Base-by-base conservation (phyloP, 371 early-diverging fungal species). In the Mucor mucedo region DNA sequence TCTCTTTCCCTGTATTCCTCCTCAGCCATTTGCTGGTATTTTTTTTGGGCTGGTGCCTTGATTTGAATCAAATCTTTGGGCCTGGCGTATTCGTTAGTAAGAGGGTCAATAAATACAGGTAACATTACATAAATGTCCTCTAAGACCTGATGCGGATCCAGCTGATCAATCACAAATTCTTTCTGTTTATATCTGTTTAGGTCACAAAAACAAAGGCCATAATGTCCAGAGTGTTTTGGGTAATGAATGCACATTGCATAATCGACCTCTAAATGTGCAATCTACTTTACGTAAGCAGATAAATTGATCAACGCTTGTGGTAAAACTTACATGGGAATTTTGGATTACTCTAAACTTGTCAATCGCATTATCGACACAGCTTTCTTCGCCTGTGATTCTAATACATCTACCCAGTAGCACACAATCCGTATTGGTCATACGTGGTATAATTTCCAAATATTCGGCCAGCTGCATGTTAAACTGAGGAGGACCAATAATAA, bases 241-340 rank as follows among this genome's bases (percentile, higher is more conserved):
- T 80, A 77, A 66, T 79, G 78, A 13, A 83, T 65, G 16, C 80
- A 75, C 5, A 76, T 66, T 3, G 71, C 44, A n/a, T 58, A 21
- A 5, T 11, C 53, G 0, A 52, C 50, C 8, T 62, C 62, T 1
- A 32, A 39, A 3, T 65, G 59, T 10, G 68, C 66, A 40, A 70
- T 64, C 75, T 82, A 67, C 50, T 55, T 2, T 11, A 42, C 3
- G n/a, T 42, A 13, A n/a, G 10, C 11, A 11, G 42, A 42, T 6
- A 42, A 42, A n/a, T 11, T 13, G 42, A 13, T 13, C 10, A 50
- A 10, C 30, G 30, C 11, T 5, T 30, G 21, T 50, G 3, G 29
- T 8, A 13, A 38, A 14, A 59, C 70, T 62, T 68, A 80, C 83
- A 58, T 66, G 76, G 11, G 71, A 33, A 0, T 62, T 70, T 65